Percentiles rank a stretch among this genome's conserved stretches.
Evolutionary conservation across 495 filamentous ascomycete species (phyloP).

Genomic region (Lepidopterella palustris): DNA sequence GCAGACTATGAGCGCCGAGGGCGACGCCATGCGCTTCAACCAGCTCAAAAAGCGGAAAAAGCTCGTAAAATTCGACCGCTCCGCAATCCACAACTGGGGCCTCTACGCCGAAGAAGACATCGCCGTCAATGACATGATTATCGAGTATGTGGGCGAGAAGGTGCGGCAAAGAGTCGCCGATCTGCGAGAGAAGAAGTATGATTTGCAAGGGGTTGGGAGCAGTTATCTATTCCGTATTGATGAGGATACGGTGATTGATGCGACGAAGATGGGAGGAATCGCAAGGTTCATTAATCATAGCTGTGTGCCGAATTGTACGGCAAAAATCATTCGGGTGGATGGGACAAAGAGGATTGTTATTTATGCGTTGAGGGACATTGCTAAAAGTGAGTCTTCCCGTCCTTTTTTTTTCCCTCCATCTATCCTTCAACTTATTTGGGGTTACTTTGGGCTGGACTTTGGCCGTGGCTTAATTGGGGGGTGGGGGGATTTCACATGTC

Average conservation of each 20-base stretch:
- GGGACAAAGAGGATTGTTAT: constrained; percentile 99
- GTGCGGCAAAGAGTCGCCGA: constrained; percentile 95
- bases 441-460: no score
- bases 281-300: constrained; percentile 98
- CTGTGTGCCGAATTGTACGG: constrained; percentile 96
- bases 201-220: constrained; percentile 94
- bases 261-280: constrained; percentile 96
- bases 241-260: constrained; percentile 94
- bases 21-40: constrained; percentile 91
- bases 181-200: constrained; percentile 81
- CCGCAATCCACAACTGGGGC: constrained; percentile 98
- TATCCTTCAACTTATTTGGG: background rate
- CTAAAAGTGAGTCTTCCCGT: constrained; percentile 64
- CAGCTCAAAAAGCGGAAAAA: constrained; percentile 99
- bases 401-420: background rate
- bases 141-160: constrained; percentile 98
- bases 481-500: no score
- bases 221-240: constrained; percentile 98
- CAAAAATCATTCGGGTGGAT: constrained; percentile 99
- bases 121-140: constrained; percentile 97
- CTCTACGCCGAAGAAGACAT: constrained; percentile 98
- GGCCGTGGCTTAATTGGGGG: no score
- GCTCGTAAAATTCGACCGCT: constrained; percentile 93
- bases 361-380: constrained; percentile 91
- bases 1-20: constrained; percentile 70